A percentile compares a stretch with the other conserved stretches of the same genome.
Evolutionary conservation across 148 eudicot genomes (phyloP).

Genomic region (Fagopyrum tataricum): DNA sequence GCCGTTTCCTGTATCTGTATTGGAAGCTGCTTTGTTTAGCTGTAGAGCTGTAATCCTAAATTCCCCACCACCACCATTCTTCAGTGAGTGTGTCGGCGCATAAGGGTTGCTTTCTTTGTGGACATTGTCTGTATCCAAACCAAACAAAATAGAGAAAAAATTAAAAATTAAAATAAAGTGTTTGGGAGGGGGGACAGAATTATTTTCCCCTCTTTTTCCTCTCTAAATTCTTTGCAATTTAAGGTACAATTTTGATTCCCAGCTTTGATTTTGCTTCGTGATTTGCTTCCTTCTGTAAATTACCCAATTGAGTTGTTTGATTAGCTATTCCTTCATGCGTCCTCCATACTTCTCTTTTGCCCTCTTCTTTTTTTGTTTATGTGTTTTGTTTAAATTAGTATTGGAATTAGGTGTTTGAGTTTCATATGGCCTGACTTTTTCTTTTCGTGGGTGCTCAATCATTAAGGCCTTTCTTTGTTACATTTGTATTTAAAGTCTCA

Average conservation of each 20-base stretch:
- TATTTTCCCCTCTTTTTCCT: conserved; percentile 14
- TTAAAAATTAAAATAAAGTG: not conserved
- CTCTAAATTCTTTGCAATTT: conserved; percentile 14
- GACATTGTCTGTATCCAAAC: conserved; percentile 33
- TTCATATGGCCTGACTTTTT: not conserved
- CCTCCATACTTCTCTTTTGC: not conserved
- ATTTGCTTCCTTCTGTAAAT: conserved; percentile 9
- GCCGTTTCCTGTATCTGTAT: not conserved
- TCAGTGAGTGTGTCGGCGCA: conserved; percentile 49
- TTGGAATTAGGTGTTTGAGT: not conserved
- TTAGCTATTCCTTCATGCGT: not conserved
- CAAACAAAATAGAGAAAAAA: not conserved
- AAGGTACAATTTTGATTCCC: conserved; percentile 24
- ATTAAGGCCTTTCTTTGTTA: not conserved
- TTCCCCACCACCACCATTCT: not conserved
- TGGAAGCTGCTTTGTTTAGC: not conserved
- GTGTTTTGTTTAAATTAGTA: not conserved
- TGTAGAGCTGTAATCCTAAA: not conserved
- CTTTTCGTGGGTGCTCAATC: not conserved
- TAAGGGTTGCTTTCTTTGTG: conserved; percentile 37
- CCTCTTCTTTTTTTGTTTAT: not conserved
- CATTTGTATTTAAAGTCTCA: not conserved
- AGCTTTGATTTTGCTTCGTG: conserved; percentile 20
- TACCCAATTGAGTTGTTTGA: not conserved
- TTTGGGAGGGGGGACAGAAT: not conserved